Conservation (phyloP, 139 green algal species). For the Trebouxia sp. region DNA sequence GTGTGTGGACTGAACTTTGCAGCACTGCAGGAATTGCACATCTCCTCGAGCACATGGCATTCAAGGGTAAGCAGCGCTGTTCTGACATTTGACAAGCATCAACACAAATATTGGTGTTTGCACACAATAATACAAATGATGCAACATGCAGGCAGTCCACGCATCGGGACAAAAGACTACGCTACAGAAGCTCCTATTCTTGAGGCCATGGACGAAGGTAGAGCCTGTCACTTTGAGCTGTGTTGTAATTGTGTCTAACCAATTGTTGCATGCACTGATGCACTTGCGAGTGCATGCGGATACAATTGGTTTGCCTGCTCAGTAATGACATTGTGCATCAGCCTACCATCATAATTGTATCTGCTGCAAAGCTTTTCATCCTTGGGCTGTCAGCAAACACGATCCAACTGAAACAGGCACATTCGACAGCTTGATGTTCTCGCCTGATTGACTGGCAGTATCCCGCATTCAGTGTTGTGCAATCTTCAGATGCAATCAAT, state of each 20-base stretch:
- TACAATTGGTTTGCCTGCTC: not conserved
- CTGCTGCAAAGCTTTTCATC: not conserved
- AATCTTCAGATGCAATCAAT: no score
- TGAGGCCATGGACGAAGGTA: constrained; percentile 72
- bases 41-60: constrained; percentile 88
- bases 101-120: not conserved
- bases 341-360: not conserved
- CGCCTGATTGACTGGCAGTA: no score
- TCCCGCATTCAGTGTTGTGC: no score
- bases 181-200: constrained; percentile 59
- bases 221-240: not conserved
- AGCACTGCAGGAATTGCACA: constrained; percentile 70
- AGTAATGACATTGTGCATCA: not conserved
- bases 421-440: no score
- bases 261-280: no score
- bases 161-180: constrained; percentile 57
- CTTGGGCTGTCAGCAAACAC: no score
- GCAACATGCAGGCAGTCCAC: constrained; percentile 30
- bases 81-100: no score
- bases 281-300: not conserved
- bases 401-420: no score
- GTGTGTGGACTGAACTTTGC: not conserved
- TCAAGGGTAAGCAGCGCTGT: constrained; percentile 75
- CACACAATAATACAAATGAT: not conserved
- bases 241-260: no score